phyloP scores from a whole-genome alignment of 805 yeast genomes.

The Naumovozyma castellii region DNA sequence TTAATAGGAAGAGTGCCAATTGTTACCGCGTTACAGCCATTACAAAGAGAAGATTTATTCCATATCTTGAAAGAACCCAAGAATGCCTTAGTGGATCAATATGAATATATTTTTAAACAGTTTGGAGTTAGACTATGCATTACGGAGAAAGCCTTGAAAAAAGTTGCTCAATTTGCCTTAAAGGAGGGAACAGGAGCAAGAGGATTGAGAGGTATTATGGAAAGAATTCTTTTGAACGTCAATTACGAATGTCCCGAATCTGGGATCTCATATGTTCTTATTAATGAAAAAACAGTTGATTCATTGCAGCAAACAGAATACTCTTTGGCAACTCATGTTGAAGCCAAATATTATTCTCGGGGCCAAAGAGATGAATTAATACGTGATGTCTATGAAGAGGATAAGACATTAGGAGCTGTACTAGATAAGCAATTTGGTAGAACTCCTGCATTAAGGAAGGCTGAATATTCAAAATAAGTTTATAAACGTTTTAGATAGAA shows the following conservation, averaged over 20 bases:
- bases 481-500: not conserved
- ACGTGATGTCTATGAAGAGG: conserved; percentile 36
- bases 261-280: conserved; percentile 40
- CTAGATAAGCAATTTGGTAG: conserved; percentile 29
- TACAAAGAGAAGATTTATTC: conserved; percentile 37
- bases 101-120: conserved; percentile 43
- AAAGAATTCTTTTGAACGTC: conserved; percentile 39
- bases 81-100: conserved; percentile 45
- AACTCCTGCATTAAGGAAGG: conserved; percentile 5
- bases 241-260: conserved; percentile 56
- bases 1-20: conserved; percentile 51
- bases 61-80: conserved; percentile 47
- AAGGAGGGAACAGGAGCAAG: conserved; percentile 53
- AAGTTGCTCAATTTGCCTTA: conserved; percentile 40
- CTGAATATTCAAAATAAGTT: not conserved
- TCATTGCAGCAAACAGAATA: conserved; percentile 30
- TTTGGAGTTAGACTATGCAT: conserved; percentile 43
- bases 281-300: conserved; percentile 37
- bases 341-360: conserved; percentile 37
- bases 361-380: conserved; percentile 37
- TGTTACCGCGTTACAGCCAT: conserved; percentile 39
- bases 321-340: conserved; percentile 23
- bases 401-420: conserved; percentile 28
- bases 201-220: conserved; percentile 48
- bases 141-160: conserved; percentile 39